Conservation (phyloP, 2,329 filamentous ascomycete species). For the Ophiocordyceps camponoti-saundersi region DNA sequence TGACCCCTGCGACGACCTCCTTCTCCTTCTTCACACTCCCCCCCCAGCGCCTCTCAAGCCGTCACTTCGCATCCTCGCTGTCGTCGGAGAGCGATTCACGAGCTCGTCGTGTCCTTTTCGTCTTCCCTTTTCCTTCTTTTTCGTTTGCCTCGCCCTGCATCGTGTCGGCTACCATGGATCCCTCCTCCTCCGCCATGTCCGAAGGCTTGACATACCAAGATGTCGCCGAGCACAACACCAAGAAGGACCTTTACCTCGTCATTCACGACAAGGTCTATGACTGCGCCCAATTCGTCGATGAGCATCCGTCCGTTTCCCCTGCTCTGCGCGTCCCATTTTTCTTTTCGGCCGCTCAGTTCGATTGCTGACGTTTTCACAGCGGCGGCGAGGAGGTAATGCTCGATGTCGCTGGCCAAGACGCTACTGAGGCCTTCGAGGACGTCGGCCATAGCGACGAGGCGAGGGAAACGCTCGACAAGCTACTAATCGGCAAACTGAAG, state of each 20-base stretch:
- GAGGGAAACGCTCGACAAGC: constrained; percentile 71
- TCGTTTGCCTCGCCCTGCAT: neutral
- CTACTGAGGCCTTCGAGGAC: constrained; percentile 96
- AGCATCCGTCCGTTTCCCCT: constrained; percentile 60
- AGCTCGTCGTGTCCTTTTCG: too few species aligned
- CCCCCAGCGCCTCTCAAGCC: too few species aligned
- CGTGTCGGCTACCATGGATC: neutral
- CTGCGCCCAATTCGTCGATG: constrained; percentile 74
- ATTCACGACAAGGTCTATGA: constrained; percentile 98
- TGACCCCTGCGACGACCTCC: too few species aligned
- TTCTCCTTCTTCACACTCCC: too few species aligned
- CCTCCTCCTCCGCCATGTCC: constrained; percentile 10
- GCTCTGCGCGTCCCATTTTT: neutral
- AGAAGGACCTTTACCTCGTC: constrained; percentile 85
- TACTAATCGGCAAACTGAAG: constrained; percentile 65
- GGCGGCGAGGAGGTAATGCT: constrained; percentile 97
- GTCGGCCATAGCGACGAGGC: constrained; percentile 98
- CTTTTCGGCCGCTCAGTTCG: neutral
- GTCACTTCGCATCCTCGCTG: too few species aligned
- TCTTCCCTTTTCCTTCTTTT: neutral
- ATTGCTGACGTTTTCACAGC: constrained; percentile 26
- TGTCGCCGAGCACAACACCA: constrained; percentile 71
- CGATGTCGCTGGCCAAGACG: constrained; percentile 89
- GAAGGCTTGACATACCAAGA: constrained; percentile 59
- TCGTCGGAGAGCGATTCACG: too few species aligned